phyloP scores from a whole-genome alignment of 345 rosid species.

The Gossypium raimondii region DNA sequence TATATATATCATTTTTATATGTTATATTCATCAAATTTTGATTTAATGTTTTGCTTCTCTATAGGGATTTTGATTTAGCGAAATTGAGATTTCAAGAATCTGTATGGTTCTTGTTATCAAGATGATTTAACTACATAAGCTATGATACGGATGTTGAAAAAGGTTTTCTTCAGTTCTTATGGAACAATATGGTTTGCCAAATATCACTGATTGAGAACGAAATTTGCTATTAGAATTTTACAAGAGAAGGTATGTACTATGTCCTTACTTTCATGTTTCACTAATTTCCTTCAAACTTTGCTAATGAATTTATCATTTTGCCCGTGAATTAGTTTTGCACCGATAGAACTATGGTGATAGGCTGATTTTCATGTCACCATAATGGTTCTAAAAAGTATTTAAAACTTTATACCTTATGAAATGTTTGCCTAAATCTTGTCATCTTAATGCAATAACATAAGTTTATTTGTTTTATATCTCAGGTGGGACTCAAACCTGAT shows the following conservation, averaged over 20 bases:
- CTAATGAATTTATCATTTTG: not conserved
- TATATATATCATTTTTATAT: not conserved
- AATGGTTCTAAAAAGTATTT: not conserved
- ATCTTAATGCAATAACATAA: not conserved
- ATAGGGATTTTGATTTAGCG: constrained; percentile 18
- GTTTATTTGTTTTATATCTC: not conserved
- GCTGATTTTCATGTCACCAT: not conserved
- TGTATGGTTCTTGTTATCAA: constrained; percentile 8
- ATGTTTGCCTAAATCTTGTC: not conserved
- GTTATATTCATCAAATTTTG: not conserved
- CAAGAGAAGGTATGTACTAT: constrained; percentile 17
- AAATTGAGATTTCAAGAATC: constrained; percentile 11
- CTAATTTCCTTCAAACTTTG: not conserved
- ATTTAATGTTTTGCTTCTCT: constrained; percentile 9
- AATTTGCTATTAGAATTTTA: constrained; percentile 20
- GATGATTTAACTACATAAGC: not conserved
- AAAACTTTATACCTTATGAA: constrained; percentile 1
- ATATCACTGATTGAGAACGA: constrained; percentile 15
- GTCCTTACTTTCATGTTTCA: not conserved
- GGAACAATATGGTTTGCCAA: constrained; percentile 16
- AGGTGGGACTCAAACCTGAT: not conserved
- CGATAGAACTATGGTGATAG: not conserved
- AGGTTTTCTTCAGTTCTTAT: constrained; percentile 12
- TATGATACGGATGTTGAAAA: constrained; percentile 1
- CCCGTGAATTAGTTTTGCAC: not conserved